A percentile compares a stretch with the other conserved stretches of the same genome.
Conservation (phyloP, 192 early-diverging fungal genomes). For the Anaeromyces robustus region DNA sequence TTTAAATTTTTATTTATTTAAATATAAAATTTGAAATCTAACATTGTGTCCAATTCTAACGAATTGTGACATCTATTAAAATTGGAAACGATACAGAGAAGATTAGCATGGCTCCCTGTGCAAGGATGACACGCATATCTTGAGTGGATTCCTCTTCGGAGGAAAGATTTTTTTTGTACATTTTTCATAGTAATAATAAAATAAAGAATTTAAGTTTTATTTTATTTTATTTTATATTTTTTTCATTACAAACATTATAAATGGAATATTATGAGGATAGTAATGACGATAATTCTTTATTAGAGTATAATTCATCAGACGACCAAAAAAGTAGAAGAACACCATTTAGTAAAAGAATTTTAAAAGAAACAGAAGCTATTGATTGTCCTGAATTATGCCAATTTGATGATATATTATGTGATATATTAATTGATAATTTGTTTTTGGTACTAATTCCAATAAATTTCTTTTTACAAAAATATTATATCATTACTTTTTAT, state of each 20-base stretch:
- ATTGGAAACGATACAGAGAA: slow-evolving; percentile 57
- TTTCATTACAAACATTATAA: too few species aligned
- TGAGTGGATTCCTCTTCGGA: slow-evolving; percentile 31
- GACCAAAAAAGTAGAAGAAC: too few species aligned
- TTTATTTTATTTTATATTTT: too few species aligned
- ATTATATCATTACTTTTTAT: too few species aligned
- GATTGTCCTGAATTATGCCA: not conserved
- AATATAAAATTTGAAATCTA: not conserved
- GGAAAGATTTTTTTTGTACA: slow-evolving; percentile 24
- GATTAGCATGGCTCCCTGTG: slow-evolving; percentile 59
- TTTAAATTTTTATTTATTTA: not conserved
- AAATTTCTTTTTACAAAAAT: too few species aligned
- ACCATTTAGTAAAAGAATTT: not conserved
- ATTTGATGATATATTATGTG: not conserved
- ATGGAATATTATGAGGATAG: too few species aligned
- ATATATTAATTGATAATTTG: not conserved
- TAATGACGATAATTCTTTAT: too few species aligned
- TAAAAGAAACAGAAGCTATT: not conserved
- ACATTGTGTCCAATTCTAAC: not conserved
- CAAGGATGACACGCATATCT: slow-evolving; percentile 48
- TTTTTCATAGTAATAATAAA: not conserved
- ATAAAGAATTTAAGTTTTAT: too few species aligned
- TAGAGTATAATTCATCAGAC: too few species aligned
- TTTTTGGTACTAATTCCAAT: too few species aligned
- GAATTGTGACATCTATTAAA: slow-evolving; percentile 30